A percentile compares a stretch with the other conserved stretches of the same genome.
These are phyloP conservation scores for Cryptococcus sp. DNA, from an alignment of 1,284 basidiomycete species.

Conservation along the genomic window DNA sequence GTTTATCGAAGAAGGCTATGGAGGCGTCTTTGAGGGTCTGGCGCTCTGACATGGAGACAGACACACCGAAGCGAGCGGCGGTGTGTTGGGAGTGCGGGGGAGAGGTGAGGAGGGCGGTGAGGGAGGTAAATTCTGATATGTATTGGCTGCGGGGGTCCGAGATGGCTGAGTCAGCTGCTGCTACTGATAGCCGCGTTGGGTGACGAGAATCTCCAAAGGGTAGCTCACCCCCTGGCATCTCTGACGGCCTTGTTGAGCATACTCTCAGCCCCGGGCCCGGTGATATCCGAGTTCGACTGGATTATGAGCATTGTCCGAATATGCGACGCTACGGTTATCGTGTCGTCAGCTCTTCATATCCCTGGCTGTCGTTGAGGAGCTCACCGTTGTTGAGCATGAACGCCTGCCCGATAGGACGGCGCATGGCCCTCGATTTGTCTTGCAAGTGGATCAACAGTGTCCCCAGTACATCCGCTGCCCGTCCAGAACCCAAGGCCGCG, in stretches of 20 bases:
- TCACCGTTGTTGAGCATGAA: constrained; percentile 50
- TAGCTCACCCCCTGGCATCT: constrained; percentile 40
- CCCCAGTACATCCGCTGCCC: constrained; percentile 43
- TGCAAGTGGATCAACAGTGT: constrained; percentile 43
- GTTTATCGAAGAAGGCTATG: constrained; percentile 43
- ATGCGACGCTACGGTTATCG: constrained; percentile 39
- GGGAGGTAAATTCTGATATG: constrained; percentile 37
- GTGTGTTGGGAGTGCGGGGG: constrained; percentile 13
- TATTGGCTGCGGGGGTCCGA: constrained; percentile 28
- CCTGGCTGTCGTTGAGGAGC: constrained; percentile 7
- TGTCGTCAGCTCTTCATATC: constrained; percentile 4
- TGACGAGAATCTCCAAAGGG: neutral
- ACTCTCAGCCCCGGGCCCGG: constrained; percentile 47
- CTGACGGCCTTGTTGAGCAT: constrained; percentile 48
- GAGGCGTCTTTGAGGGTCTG: constrained; percentile 46
- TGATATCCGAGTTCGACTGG: constrained; percentile 39
- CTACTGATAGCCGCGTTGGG: neutral
- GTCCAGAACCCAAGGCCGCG: neutral
- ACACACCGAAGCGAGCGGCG: constrained; percentile 32
- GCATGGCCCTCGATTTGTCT: constrained; percentile 32
- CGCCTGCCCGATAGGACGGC: constrained; percentile 35
- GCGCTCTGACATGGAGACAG: constrained; percentile 32
- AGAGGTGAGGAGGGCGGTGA: constrained; percentile 32
- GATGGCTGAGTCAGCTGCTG: neutral
- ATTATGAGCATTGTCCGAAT: constrained; percentile 42